Evolutionary conservation across 306 rosid species (phyloP), one percentile per base, ranked within the genome.

Genomic region (Vigna unguiculata): DNA sequence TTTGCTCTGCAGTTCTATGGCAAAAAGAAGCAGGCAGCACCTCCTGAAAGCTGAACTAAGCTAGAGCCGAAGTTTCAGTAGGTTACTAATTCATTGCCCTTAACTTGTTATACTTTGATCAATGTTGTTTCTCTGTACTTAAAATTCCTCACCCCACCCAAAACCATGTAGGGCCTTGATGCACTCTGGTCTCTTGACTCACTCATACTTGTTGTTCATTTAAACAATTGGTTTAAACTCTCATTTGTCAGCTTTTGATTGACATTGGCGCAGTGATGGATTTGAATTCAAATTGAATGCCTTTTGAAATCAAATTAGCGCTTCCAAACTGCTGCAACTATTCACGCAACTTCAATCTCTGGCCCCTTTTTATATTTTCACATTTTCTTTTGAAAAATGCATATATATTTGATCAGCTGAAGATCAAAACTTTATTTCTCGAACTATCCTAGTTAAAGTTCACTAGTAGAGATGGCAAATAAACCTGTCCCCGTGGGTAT

Each of bases 1-100:
- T 85, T 74, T 66, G 89, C 78, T 51, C 79, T 87, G 75, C 95
- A 85, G 59, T 74, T 77, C 83, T 82, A 69, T 36, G 63, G 84
- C 41, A 87, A 85, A 83, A 77, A 81, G 21, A 62, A 80, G 49
- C 79, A 82, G 11, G 60, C 25, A 45, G 55, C 30, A 19, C 49
- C 60, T 55, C 45, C 13, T 53, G 60, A 67, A 65, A 46, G 6
- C 6, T 67, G 60, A 60, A 24, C 53, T 67, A 48, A 61, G 70
- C 53, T 9, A 34, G 52, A 32, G 71, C 25, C 25, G 1, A 49
- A 4, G 46, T 48, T 52, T 21, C 43, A 30, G 2, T 30, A 11
- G 40, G 48, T 22, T 79, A 22, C n/a, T 52, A 40, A 61, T 79
- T 38, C 67, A 25, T 72, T 21, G 45, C 38, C 16, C 12, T 4